phyloP scores from a whole-genome alignment of 2,329 filamentous ascomycete species.

The Atkinsonella hypoxylon region DNA sequence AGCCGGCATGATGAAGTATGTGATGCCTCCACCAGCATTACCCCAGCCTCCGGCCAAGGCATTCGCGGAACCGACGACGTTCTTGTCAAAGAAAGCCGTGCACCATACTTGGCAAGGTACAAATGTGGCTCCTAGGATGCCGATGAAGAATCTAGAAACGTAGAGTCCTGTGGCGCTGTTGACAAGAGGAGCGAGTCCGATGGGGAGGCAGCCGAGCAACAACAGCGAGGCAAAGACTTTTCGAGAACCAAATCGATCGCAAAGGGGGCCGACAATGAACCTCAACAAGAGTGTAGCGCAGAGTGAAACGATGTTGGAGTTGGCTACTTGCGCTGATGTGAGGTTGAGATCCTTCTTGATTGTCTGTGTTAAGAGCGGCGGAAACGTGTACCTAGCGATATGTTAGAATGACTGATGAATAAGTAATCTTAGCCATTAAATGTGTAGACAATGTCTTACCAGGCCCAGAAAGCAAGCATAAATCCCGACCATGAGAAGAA shows the following conservation, averaged over 20 bases:
- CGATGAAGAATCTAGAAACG: constrained; percentile 65
- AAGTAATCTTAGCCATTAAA: not conserved
- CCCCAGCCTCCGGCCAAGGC: constrained; percentile 75
- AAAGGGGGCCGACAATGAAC: constrained; percentile 67
- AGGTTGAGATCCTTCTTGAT: constrained; percentile 71
- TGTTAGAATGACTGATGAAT: not conserved
- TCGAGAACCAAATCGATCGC: constrained; percentile 73
- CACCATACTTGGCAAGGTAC: constrained; percentile 89
- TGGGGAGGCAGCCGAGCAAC: constrained; percentile 67
- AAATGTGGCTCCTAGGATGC: constrained; percentile 66
- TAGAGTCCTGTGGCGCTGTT: constrained; percentile 53
- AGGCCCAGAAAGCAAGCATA: constrained; percentile 80
- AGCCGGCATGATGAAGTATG: constrained; percentile 88
- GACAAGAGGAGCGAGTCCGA: constrained; percentile 69
- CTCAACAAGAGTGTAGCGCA: constrained; percentile 60
- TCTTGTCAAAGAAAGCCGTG: constrained; percentile 88
- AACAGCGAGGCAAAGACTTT: constrained; percentile 67
- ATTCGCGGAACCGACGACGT: constrained; percentile 80
- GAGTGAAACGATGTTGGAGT: constrained; percentile 83
- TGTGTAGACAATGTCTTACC: constrained; percentile 26
- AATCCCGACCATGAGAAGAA: constrained; percentile 85
- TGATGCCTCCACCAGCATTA: constrained; percentile 80
- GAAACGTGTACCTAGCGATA: constrained; percentile 61
- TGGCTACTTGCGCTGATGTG: constrained; percentile 59
- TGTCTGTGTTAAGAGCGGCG: constrained; percentile 64